Percentiles rank a stretch among this genome's conserved stretches.
These are phyloP conservation scores for Colletotrichum kahawae DNA, from an alignment of 2,329 filamentous ascomycete species.

Conservation along the genomic window DNA sequence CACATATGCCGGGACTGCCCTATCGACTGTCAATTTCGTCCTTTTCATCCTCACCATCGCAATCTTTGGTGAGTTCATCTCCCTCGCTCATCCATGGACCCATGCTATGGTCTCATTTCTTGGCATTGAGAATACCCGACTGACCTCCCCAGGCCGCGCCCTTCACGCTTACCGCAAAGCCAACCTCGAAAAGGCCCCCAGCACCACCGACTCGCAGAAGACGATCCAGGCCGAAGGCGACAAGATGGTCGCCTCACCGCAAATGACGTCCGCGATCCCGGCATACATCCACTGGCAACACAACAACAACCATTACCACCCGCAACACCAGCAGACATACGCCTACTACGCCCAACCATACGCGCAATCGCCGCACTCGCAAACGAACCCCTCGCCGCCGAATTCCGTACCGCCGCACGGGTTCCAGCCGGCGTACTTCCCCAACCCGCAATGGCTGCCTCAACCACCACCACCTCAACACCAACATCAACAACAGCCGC, in stretches of 20 bases:
- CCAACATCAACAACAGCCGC: neutral
- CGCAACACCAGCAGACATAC: slow-evolving; percentile 15
- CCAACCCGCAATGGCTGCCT: slow-evolving; percentile 12
- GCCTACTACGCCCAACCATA: slow-evolving; percentile 20
- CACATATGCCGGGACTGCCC: slow-evolving; percentile 21
- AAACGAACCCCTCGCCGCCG: slow-evolving; percentile 13
- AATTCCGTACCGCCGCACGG: slow-evolving; percentile 12
- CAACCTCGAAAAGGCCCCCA: slow-evolving; percentile 16
- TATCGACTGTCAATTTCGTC: slow-evolving; percentile 14
- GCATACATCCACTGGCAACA: slow-evolving; percentile 18
- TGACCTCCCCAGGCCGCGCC: slow-evolving; percentile 16
- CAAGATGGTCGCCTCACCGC: slow-evolving; percentile 22
- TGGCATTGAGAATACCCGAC: neutral
- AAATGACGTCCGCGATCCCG: slow-evolving; percentile 19
- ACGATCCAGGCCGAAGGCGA: slow-evolving; percentile 12
- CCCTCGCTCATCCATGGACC: neutral
- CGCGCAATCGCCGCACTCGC: slow-evolving; percentile 18
- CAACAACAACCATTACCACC: slow-evolving; percentile 6
- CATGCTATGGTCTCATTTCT: neutral
- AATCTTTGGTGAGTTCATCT: slow-evolving; percentile 12
- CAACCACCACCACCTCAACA: neutral
- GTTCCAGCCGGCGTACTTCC: slow-evolving; percentile 17
- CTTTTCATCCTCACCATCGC: slow-evolving; percentile 21
- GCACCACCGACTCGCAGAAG: slow-evolving; percentile 14
- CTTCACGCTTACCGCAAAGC: slow-evolving; percentile 15